Base-by-base conservation (phyloP, 176 grass and related monocot species). In the Saccharum spontaneum region DNA sequence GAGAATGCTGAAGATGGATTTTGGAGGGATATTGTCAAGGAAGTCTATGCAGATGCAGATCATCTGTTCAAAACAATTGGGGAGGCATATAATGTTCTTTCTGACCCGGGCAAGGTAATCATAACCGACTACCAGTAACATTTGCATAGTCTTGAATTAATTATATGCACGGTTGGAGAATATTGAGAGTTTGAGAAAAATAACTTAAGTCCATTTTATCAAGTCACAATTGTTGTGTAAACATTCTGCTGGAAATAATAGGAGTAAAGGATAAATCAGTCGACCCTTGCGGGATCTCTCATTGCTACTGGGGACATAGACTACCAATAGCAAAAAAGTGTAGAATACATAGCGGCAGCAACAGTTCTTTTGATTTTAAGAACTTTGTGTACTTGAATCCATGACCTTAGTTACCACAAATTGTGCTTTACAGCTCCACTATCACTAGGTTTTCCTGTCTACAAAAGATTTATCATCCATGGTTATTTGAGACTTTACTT, bases 41-140 rank as follows among this genome's bases (percentile, higher is more conserved):
- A 94, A 89, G 92, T 99, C 64, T 73, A 99, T 74, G 90, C 85
- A 76, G 94, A 99, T 85, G 93, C 94, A 0, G 97, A 99, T 83
- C 88, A 93, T 79, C 83, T 99, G 77, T 99, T 99, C 67, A 99
- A 99, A 90, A 87, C 86, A 64, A 94, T 99, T 60, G 94, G 94
- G 74, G 97, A 97, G 84, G 92, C 97, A 59, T 97, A 99, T 79
- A 94, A 95, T 84, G 85, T 99, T 84, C 97, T 99, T 82, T 97
- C 94, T 59, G 94, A 99, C 79, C 75, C 84, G 4, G 68, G 86
- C 46, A 99, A 99, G 94, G 94, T 99, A 78, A 85, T 84, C 28
- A 38, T 38, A 49, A 79, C 73, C 0, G 28, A 78, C n/a, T 82
- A 34, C 7, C 54, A 64, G 1, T 70, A 66, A 82, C 77, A 22